Evolutionary conservation across 495 filamentous ascomycete genomes (phyloP), one percentile per base, ranked within the genome.

Genomic region (Diplogelasinospora grovesii): DNA sequence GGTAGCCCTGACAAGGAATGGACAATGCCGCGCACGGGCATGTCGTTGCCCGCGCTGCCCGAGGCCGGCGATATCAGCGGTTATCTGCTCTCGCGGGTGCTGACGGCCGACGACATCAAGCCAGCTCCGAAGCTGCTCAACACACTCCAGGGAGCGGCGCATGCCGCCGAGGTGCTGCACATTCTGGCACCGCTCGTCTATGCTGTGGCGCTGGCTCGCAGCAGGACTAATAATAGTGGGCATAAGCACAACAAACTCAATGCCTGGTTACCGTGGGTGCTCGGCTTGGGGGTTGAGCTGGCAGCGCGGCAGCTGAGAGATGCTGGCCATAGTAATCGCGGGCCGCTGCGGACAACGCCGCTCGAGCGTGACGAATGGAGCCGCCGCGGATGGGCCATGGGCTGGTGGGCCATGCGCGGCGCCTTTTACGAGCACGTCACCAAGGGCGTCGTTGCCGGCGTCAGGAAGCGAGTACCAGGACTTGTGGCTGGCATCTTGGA

Each of bases 21-120:
- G 85, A 83, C 74, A n/a, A 98, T 98, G 92, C 89, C 89, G 20
- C 79, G 92, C 47, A 98, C 92, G 0, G 86, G 87, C 6, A 67
- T 94, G 33, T 80, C 75, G 6, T 75, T 98, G 22, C 89, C 93
- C 0, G 77, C 71, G 25, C 70, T 98, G 16, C 92, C 92, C 1
- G 78, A 79, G 36, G 77, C 82, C 7, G 72, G 76, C 19, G 86
- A 92, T 53, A 84, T 95, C 19, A 83, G 83, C 19, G 79, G 75
- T 24, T 96, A 92, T 59, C 75, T 98, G 14, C 82, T 93, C 30
- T 80, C 79, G n/a, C 88, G 90, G 37, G 92, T 95, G 13, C 70
- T 98, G 19, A 95, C 86, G 1, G 85, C 93, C 13, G 93, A 97
- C 63, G 92, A 97, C 59, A 89, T 98, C 68, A 95, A 95, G 58